These are phyloP conservation scores for Linnemannia hyalina DNA, from an alignment of 192 early-diverging fungal genomes.

Conservation along the genomic window DNA sequence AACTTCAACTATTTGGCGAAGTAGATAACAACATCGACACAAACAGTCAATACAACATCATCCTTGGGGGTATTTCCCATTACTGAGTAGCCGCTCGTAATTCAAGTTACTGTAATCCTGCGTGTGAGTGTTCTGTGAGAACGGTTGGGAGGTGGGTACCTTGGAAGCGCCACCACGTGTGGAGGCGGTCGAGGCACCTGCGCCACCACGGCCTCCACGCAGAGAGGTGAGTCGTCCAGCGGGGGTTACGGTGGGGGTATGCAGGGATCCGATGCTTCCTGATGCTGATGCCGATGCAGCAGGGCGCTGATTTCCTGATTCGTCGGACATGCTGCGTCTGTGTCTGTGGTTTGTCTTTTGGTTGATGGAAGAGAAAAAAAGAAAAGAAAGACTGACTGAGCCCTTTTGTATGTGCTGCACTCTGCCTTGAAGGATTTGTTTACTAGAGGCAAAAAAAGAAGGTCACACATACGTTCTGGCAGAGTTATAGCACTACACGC, in stretches of 20 bases:
- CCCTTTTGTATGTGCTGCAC: not conserved
- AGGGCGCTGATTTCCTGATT: slow-evolving; percentile 23
- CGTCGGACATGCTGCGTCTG: slow-evolving; percentile 35
- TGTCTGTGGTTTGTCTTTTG: not conserved
- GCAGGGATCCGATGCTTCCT: slow-evolving; percentile 52
- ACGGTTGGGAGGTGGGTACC: slow-evolving; percentile 22
- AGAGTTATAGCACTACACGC: not conserved
- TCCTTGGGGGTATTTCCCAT: not conserved
- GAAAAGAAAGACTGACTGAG: not conserved
- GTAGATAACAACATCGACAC: not conserved
- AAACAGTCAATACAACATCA: not conserved
- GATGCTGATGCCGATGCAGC: slow-evolving; percentile 13
- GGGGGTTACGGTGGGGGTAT: slow-evolving; percentile 39
- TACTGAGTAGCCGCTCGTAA: not conserved
- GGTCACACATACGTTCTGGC: not conserved
- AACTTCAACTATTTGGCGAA: slow-evolving; percentile 66
- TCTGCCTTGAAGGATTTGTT: not conserved
- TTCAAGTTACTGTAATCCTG: too few relatives aligned
- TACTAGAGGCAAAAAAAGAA: not conserved
- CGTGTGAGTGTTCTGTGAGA: too few relatives aligned
- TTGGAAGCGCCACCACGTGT: slow-evolving; percentile 59
- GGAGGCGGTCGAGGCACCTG: slow-evolving; percentile 8
- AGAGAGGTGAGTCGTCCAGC: slow-evolving; percentile 47
- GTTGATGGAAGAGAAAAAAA: not conserved
- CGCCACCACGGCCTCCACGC: slow-evolving; percentile 44